Base-by-base conservation (phyloP, 2,329 filamentous ascomycete genomes). In the Allantophomopsis cytisporea region DNA sequence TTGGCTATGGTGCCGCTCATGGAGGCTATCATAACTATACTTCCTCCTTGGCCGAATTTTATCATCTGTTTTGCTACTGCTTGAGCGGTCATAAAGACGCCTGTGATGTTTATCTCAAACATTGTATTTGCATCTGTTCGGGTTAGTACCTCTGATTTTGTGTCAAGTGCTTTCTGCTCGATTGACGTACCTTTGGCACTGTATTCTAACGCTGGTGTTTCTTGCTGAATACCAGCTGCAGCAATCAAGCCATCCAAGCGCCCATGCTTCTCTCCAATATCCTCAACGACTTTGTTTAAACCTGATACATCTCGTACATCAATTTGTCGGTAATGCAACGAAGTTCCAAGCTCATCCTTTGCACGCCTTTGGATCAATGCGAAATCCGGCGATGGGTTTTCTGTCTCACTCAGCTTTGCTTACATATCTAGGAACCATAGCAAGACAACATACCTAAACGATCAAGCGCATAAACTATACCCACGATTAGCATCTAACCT, bases 181-280 rank as follows among this genome's bases (percentile, higher is more conserved):
- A 28, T 28, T 28, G 7, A 10, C 5, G 23, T 34, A 34, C 31
- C 31, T 2, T 54, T 63, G 34, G 76, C 69, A 16, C 64, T 66
- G 53, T 84, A 85, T 21, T 85, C 80, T 33, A 81, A 56, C 2
- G 79, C 78, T 0, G 76, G 63, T 2, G 71, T 80, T 49, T 83
- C 71, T 55, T 84, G 76, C 56, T 85, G 76, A 31, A 71, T 69
- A 1, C 77, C 80, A 0, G 80, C 80, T 0, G 78, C 78, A 0
- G 79, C 78, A n/a, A 85, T 64, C 35, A 83, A 58, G 1, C 80
- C 80, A 50, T 85, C 76, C 46, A 84, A 58, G 8, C 75, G 68
- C 6, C 70, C 65, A 47, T 83, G 70, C 35, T 66, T 60, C 28
- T 71, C 65, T 12, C 70, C 77, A 45, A 85, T 83, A 2, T 62